phyloP scores from a whole-genome alignment of 2,329 filamentous ascomycete species.

The Sarocladium oryzae region DNA sequence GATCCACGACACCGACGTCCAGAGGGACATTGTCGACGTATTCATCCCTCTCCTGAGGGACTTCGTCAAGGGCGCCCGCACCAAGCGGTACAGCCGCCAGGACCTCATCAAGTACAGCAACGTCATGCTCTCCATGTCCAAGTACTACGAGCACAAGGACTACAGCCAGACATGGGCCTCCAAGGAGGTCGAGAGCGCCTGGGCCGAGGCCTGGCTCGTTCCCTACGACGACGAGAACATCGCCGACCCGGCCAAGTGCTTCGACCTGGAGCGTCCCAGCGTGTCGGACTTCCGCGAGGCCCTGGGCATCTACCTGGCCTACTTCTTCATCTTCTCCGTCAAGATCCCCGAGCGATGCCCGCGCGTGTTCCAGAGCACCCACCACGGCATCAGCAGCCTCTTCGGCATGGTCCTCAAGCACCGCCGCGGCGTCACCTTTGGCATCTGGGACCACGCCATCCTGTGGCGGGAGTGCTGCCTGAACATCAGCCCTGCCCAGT shows the following conservation, averaged over 20 bases:
- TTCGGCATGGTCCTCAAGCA: constrained; percentile 58
- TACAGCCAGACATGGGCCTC: constrained; percentile 43
- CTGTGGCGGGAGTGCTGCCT: constrained; percentile 52
- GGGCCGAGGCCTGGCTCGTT: constrained; percentile 41
- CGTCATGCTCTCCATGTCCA: constrained; percentile 42
- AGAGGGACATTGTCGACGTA: constrained; percentile 42
- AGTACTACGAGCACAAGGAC: constrained; percentile 44
- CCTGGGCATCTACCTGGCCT: constrained; percentile 32
- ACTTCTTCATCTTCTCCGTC: constrained; percentile 51
- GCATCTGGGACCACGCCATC: constrained; percentile 60
- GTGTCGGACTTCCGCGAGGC: constrained; percentile 28
- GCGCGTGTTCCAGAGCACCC: constrained; percentile 56
- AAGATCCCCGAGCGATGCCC: constrained; percentile 51
- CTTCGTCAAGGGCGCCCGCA: constrained; percentile 42
- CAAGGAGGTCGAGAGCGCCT: constrained; percentile 38
- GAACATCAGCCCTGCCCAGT: constrained; percentile 41
- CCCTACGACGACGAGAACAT: constrained; percentile 35
- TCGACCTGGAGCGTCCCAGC: constrained; percentile 27
- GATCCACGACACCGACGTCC: constrained; percentile 30
- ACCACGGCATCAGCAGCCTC: constrained; percentile 54
- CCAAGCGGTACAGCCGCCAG: constrained; percentile 33
- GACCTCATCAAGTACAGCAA: constrained; percentile 40
- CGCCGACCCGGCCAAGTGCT: constrained; percentile 21
- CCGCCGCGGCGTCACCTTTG: constrained; percentile 51
- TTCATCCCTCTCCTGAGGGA: constrained; percentile 46